Base-by-base conservation (phyloP, 768 basidiomycete species). In the Guyanaporus albipodus region DNA sequence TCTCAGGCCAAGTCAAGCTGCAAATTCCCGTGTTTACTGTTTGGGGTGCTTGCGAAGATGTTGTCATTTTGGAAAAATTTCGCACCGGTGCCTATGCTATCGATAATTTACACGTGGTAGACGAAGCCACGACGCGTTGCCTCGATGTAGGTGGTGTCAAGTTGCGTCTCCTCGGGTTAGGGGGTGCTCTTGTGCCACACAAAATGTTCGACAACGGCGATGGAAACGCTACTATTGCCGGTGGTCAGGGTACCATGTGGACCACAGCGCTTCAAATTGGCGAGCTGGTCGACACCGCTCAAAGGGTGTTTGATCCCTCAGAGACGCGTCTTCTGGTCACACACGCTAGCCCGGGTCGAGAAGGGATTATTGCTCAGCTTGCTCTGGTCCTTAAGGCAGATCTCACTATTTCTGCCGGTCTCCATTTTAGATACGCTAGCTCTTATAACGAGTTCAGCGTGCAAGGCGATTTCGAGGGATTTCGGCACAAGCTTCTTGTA, bases 211-310 rank as follows among this genome's bases (percentile, higher is more conserved):
- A 91, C 69, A 92, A 92, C 53, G 90, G 95, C 0, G 91, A 95
- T 38, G 95, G 94, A 4, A 82, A 73, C 36, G 94, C 91, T 10
- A 97, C 95, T n/a, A 96, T 99, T 53, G 95, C 96, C 0, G 96
- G 96, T 28, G 96, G 93, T 2, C 87, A 91, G 60, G 96, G 96
- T 24, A 98, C 94, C 17, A 95, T 98, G 85, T 99, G 96, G 96
- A 90, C 91, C 0, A 98, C 95, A 0, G 89, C 91, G 5, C 78
- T 99, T 21, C 96, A 99, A 67, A 89, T 99, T 32, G 96, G 96
- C 48, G 95, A 99, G 67, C 86, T 99, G 41, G 87, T 98, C 38
- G 96, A 98, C 67, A 98, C 94, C 3, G 91, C 96, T 0, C 91
- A 95, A 63, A 81, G 92, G 52, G 91, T 94, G 41, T 93, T 81